phyloP scores from a whole-genome alignment of 1,284 basidiomycete species.

The Pterulicium gracile region DNA sequence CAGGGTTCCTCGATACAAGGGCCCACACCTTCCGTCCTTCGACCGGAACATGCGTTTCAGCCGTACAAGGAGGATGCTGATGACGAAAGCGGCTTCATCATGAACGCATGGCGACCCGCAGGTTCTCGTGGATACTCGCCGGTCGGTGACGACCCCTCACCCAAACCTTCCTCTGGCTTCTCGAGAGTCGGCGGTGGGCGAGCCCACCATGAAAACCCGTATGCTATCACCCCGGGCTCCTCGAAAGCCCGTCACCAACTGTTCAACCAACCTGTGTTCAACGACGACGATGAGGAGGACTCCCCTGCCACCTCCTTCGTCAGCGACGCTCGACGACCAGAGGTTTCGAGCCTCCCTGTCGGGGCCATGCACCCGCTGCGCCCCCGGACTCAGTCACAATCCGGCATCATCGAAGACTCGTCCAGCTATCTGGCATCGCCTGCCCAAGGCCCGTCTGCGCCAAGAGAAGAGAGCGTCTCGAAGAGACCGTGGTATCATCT shows the following conservation, averaged over 20 bases:
- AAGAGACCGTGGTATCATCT: slow-evolving; percentile 59
- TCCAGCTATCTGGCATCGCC: slow-evolving; percentile 17
- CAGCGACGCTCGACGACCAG: slow-evolving; percentile 15
- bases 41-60: slow-evolving; percentile 64
- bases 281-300: slow-evolving; percentile 29
- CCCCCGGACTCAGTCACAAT: slow-evolving; percentile 68
- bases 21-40: slow-evolving; percentile 64
- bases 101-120: slow-evolving; percentile 74
- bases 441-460: slow-evolving; percentile 8
- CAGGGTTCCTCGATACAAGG: slow-evolving; percentile 16
- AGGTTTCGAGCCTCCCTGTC: slow-evolving; percentile 34
- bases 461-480: slow-evolving; percentile 23
- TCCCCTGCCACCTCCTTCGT: slow-evolving; percentile 40
- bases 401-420: slow-evolving; percentile 62
- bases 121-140: slow-evolving; percentile 35
- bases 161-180: slow-evolving; percentile 49
- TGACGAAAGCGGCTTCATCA: slow-evolving; percentile 71
- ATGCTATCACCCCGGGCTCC: slow-evolving; percentile 47
- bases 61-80: slow-evolving; percentile 72
- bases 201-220: slow-evolving; percentile 68
- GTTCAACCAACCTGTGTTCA: slow-evolving; percentile 15
- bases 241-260: slow-evolving; percentile 12
- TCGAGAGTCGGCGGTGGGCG: slow-evolving; percentile 69
- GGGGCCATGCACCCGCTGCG: slow-evolving; percentile 62
- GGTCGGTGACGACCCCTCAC: slow-evolving; percentile 21